Evolutionary conservation across 2,329 filamentous ascomycete species (phyloP).

Genomic region (Clonostachys rosea): DNA sequence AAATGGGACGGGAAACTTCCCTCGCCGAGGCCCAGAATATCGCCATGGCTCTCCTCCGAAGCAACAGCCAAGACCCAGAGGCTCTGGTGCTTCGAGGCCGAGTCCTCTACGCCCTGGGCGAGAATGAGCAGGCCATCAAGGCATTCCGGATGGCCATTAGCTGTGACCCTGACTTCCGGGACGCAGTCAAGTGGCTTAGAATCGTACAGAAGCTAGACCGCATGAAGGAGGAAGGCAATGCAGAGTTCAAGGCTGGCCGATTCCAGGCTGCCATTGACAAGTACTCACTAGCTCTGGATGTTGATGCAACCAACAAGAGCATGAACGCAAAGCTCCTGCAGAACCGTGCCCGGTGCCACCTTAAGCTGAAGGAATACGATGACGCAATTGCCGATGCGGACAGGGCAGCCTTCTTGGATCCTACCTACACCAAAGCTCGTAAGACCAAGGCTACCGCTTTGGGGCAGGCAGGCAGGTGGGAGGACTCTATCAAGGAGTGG

Average conservation of each 20-base stretch:
- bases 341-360: slow-evolving; percentile 83
- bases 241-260: slow-evolving; percentile 79
- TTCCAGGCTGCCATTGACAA: slow-evolving; percentile 79
- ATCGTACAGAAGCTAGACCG: slow-evolving; percentile 88
- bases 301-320: slow-evolving; percentile 84
- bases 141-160: slow-evolving; percentile 86
- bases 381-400: slow-evolving; percentile 83
- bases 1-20: slow-evolving; percentile 86
- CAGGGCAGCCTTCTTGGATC: slow-evolving; percentile 75
- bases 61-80: slow-evolving; percentile 89
- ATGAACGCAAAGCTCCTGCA: slow-evolving; percentile 94
- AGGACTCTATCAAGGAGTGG: slow-evolving; percentile 83
- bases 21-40: slow-evolving; percentile 90
- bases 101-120: slow-evolving; percentile 84
- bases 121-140: slow-evolving; percentile 91
- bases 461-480: slow-evolving; percentile 83
- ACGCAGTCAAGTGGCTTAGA: slow-evolving; percentile 82
- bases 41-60: slow-evolving; percentile 79
- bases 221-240: slow-evolving; percentile 92
- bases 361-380: slow-evolving; percentile 79
- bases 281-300: slow-evolving; percentile 76
- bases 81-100: slow-evolving; percentile 85
- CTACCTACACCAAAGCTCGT: slow-evolving; percentile 81
- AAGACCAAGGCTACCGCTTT: slow-evolving; percentile 92
- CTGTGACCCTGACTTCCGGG: slow-evolving; percentile 87